phyloP scores from a whole-genome alignment of 139 green algal species.

The Tetradesmus obliquus region DNA sequence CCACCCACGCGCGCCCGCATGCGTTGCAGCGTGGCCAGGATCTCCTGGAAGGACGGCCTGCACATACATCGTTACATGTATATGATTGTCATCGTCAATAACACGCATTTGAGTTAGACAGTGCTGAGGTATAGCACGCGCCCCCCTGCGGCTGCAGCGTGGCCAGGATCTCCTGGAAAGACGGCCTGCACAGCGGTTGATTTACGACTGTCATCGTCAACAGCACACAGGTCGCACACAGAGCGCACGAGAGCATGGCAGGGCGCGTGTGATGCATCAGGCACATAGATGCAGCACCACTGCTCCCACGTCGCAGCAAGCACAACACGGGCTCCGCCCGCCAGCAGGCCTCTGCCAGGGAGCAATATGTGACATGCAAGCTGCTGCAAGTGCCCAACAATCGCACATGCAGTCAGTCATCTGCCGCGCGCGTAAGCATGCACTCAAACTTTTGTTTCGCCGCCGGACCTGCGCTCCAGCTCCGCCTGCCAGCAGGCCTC shows the following conservation, averaged over 20 bases:
- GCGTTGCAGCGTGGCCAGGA: conserved; percentile 42
- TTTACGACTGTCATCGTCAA: neutral
- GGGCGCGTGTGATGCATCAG: neutral
- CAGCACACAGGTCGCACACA: neutral
- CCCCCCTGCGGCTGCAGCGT: conserved; percentile 25
- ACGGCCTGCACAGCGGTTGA: conserved; percentile 25
- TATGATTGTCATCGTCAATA: neutral
- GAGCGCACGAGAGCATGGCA: neutral
- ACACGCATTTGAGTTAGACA: neutral
- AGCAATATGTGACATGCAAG: neutral
- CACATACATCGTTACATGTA: neutral
- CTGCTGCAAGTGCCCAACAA: neutral
- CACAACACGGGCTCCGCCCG: neutral
- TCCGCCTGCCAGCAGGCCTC: conserved; percentile 52
- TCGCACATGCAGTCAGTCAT: no score
- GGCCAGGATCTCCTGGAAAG: conserved; percentile 47
- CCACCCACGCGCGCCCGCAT: conserved; percentile 12
- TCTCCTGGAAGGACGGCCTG: conserved; percentile 49
- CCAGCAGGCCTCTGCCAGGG: neutral
- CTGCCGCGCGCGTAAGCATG: no score
- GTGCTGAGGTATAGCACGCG: neutral
- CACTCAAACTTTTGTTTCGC: no score
- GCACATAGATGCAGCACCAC: neutral
- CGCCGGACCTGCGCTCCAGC: neutral
- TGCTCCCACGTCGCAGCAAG: no score